phyloP scores from a whole-genome alignment of 1,284 basidiomycete species.

The Irpex lacteus region DNA sequence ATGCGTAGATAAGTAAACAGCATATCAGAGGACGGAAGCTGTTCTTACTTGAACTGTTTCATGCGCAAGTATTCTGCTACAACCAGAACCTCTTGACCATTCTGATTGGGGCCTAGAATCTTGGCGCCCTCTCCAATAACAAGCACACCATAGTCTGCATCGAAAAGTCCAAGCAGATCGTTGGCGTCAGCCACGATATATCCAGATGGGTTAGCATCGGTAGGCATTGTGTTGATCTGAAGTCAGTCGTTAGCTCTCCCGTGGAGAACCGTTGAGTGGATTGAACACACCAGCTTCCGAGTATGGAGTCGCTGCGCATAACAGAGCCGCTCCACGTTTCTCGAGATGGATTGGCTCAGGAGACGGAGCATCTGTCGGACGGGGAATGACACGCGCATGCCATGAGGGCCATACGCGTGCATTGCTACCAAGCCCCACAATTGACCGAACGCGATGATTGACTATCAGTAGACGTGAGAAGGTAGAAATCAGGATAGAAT shows the following conservation, averaged over 20 bases:
- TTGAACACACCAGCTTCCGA: conserved; percentile 58
- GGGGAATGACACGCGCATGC: conserved; percentile 85
- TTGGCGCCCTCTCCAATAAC: conserved; percentile 87
- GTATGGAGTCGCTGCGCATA: conserved; percentile 80
- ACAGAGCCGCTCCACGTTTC: conserved; percentile 81
- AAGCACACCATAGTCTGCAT: conserved; percentile 83
- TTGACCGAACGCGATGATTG: conserved; percentile 81
- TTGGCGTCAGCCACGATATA: conserved; percentile 89
- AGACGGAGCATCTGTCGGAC: conserved; percentile 81
- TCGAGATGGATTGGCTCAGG: conserved; percentile 80
- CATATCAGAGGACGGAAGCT: conserved; percentile 22
- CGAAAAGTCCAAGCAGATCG: conserved; percentile 79
- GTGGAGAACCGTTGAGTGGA: conserved; percentile 3
- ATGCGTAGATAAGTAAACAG: not conserved
- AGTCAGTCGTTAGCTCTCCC: not conserved
- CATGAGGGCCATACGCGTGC: conserved; percentile 77
- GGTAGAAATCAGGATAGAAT: not conserved
- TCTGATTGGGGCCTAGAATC: conserved; percentile 76
- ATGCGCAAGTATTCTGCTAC: conserved; percentile 84
- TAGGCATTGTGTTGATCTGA: conserved; percentile 77
- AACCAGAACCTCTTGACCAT: conserved; percentile 84
- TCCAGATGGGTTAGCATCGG: conserved; percentile 72
- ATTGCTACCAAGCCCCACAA: conserved; percentile 87
- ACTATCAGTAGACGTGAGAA: conserved; percentile 36
- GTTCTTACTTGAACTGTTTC: conserved; percentile 70